Base-by-base conservation (phyloP, 2,329 filamentous ascomycete species). In the Hypomyces rosellus region DNA sequence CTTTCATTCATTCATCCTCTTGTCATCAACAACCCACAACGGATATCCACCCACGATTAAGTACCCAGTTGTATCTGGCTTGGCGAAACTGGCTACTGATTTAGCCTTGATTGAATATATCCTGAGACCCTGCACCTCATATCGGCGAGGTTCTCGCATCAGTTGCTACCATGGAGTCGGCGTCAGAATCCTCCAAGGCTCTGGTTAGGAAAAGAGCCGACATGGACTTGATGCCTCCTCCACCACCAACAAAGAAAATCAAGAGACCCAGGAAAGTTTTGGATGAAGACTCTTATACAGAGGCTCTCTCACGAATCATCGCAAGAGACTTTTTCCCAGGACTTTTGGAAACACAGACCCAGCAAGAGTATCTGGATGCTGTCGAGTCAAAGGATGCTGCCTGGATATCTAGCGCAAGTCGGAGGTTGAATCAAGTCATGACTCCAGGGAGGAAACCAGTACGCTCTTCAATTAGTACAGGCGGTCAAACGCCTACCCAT, bases 271-370 rank as follows among this genome's bases (percentile, higher is more conserved):
- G 85, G 55, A 87, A 86, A 55, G 84, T 96, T 25, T 80, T 99
- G 25, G 89, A 96, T 66, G 93, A 99, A 75, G 92, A 99, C 59
- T 84, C 86, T 48, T 99, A 99, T 68, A 93, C 89, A 2, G 84
- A 90, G 51, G 87, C 88, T 1, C 76, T 99, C 25, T 96, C 91
- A 0, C 86, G 93, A 59, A 97, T 99, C 64, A 96, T 99, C 55
- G 89, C 89, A 9, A 84, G 93, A 57, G 93, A 99, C 74, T 99
- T 95, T 74, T 99, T 97, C 62, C 93, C 93, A 0, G 93, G 92
- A 0, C 76, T 99, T 0, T 73, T 91, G 4, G 90, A 97, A 65
- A 85, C 84, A 13, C 84, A 95, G 60, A 86, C 85, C 1, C 90
- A 96, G 66, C 85, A 90, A 65, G 93, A 99, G 61, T 97, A 96